Evolutionary conservation across 2,329 filamentous ascomycete species (phyloP).

Genomic region (Lecanicillium sp.): DNA sequence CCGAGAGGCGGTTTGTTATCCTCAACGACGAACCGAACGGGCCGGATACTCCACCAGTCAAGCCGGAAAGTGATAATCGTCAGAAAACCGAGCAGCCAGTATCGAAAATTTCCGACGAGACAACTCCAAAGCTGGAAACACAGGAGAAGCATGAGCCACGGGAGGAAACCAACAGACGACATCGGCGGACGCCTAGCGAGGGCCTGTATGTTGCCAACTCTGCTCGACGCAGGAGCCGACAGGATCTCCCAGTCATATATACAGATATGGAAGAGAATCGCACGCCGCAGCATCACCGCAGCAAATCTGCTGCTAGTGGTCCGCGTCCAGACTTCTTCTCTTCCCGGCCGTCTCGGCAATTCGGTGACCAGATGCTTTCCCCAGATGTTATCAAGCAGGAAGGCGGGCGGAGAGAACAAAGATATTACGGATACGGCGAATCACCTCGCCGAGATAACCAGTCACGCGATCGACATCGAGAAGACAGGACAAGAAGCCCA

Average conservation of each 20-base stretch:
- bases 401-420: constrained; percentile 32
- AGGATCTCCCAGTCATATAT: constrained; percentile 35
- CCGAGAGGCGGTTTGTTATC: constrained; percentile 58
- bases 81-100: background rate
- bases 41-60: constrained; percentile 1
- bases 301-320: constrained; percentile 25
- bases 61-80: no score
- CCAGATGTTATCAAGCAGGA: constrained; percentile 34
- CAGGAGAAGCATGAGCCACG: background rate
- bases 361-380: constrained; percentile 28
- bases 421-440: constrained; percentile 21
- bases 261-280: constrained; percentile 26
- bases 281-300: constrained; percentile 23
- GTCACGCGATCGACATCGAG: constrained; percentile 6
- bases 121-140: background rate
- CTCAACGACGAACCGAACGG: constrained; percentile 26
- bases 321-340: constrained; percentile 23
- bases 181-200: constrained; percentile 4
- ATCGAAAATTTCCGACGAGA: background rate
- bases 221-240: constrained; percentile 23
- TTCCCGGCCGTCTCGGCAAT: constrained; percentile 17
- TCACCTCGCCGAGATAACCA: background rate
- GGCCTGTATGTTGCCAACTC: constrained; percentile 14
- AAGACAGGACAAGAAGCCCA: background rate
- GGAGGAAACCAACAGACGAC: background rate